phyloP scores from a whole-genome alignment of 371 early-diverging fungal species.

The Synchytrium microbalum region DNA sequence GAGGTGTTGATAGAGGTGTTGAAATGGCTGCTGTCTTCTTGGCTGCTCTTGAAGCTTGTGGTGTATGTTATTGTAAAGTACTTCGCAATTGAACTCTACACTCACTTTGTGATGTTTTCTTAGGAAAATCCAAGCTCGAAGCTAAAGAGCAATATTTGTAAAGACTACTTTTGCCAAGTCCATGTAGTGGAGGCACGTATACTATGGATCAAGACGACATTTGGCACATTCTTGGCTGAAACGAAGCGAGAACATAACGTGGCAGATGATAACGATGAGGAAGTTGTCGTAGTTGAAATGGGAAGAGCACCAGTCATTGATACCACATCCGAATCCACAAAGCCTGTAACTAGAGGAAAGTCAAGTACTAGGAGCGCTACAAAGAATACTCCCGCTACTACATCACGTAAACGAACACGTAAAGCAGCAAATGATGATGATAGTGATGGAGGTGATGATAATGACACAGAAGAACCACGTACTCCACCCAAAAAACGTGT shows the following conservation, averaged over 20 bases:
- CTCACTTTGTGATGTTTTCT: not conserved
- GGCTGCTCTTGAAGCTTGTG: not conserved
- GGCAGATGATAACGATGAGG: not conserved
- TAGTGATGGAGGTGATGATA: not conserved
- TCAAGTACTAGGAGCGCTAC: not conserved
- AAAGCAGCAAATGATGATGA: not conserved
- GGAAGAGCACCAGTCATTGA: too few species aligned
- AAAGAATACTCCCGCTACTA: not conserved
- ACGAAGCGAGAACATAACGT: not conserved
- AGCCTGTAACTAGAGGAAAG: not conserved
- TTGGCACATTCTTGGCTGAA: not conserved
- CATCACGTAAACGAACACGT: not conserved
- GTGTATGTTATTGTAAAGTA: not conserved
- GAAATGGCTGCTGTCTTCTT: not conserved
- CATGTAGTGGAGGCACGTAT: not conserved
- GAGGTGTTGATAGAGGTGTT: not conserved
- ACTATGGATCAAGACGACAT: not conserved
- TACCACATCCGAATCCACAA: too few species aligned
- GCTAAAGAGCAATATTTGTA: not conserved
- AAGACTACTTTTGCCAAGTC: not conserved
- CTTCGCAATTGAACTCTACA: not conserved
- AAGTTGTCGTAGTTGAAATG: not conserved
- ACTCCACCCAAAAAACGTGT: not conserved
- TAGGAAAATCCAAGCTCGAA: not conserved
- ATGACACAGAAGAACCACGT: not conserved